phyloP scores from a whole-genome alignment of 75 land plant genomes.

The Ceratopteris richardii region DNA sequence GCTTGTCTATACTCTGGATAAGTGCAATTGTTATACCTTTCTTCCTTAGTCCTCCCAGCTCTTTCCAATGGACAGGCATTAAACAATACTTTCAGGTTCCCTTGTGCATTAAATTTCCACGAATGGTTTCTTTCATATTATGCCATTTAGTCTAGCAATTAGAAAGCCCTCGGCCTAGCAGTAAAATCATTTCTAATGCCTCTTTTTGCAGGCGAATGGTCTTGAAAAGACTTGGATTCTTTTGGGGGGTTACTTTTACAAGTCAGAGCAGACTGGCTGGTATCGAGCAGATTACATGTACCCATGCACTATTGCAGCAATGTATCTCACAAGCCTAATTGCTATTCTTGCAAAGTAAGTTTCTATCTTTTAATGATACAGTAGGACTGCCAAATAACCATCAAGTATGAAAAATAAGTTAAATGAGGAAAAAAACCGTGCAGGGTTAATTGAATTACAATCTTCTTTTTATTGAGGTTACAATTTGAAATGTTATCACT shows the following conservation, averaged over 20 bases:
- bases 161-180: no score
- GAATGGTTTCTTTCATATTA: no score
- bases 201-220: constrained; percentile 12
- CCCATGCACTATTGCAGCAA: constrained; percentile 13
- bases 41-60: constrained; percentile 15
- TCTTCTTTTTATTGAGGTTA: no score
- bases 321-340: constrained; percentile 10
- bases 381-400: background rate
- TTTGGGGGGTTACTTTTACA: constrained; percentile 25
- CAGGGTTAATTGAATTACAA: no score
- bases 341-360: constrained; percentile 25
- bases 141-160: no score
- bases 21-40: constrained; percentile 20
- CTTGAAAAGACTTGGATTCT: constrained; percentile 22
- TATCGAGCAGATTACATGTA: constrained; percentile 26
- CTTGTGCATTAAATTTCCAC: background rate
- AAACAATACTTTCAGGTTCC: constrained; percentile 3
- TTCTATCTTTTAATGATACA: background rate
- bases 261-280: constrained; percentile 28
- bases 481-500: no score
- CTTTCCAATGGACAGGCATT: constrained; percentile 11
- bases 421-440: no score
- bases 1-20: constrained; percentile 17
- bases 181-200: background rate
- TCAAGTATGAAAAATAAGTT: no score